Base-by-base conservation (phyloP, 768 basidiomycete genomes). In the Vararia minispora region DNA sequence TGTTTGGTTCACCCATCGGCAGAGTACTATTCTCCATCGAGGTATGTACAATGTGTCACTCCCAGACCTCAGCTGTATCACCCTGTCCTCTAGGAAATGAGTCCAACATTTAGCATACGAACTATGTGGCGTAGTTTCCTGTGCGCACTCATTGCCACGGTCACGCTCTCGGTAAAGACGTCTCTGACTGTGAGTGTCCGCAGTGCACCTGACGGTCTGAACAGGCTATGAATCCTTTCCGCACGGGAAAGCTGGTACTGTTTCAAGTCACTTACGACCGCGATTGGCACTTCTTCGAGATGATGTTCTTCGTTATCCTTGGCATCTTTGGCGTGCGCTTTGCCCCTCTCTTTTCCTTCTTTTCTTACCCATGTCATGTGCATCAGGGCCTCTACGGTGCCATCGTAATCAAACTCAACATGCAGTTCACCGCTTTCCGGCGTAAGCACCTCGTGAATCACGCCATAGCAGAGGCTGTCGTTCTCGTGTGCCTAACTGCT, bases 111-210 rank as follows among this genome's bases (percentile, higher is more conserved):
- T 58, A 94, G 85, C 41, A 92, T 92, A 61, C 83, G 89, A 59
- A 98, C 94, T 4, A 95, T 98, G 90, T 98, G 94, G 94, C 70
- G 81, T 52, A 92, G 88, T 54, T 95, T 98, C 59, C 82, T 98
- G 55, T 98, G 95, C 58, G 95, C 95, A 24, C 68, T 99, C 33
- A 82, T 98, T 33, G 95, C 95, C 11, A 97, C 94, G 1, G 86
- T 98, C 50, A 94, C 94, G 1, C 65, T 99, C 23, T 85, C 94
- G 23, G 94, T 95, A 43, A 51, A 71, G 22, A 30, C 7, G 16
- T 18, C 12, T 5, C 16, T 31, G 37, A 7, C 33, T 50, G 27
- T 32, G 34, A 29, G 3, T 30, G 14, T n/a, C 23, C 11, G 11
- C 24, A 20, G 38, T 28, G 38, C n/a, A 16, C 20, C 21, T 33